A percentile compares a stretch with the other conserved stretches of the same genome.
Conservation (phyloP, 2,329 filamentous ascomycete genomes). For the Clonostachys solani region DNA sequence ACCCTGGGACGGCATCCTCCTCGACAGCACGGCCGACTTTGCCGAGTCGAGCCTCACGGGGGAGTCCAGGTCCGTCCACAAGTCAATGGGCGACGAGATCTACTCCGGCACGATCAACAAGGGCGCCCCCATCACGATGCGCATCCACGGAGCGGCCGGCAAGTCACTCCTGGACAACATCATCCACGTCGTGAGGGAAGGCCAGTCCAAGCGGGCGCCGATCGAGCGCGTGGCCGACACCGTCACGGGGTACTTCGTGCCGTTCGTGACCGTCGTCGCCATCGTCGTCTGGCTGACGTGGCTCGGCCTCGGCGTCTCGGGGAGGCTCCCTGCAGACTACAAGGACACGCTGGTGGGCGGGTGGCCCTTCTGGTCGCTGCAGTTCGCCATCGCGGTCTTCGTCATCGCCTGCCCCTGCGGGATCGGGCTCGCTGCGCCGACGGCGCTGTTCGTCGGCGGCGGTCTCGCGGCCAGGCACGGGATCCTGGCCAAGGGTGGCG, state of each 20-base stretch:
- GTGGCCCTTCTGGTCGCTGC: slow-evolving; percentile 69
- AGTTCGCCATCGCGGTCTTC: slow-evolving; percentile 83
- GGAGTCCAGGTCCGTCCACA: slow-evolving; percentile 65
- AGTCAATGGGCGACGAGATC: slow-evolving; percentile 57
- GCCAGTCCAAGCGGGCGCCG: slow-evolving; percentile 70
- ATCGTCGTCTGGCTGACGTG: slow-evolving; percentile 69
- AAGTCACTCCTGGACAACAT: slow-evolving; percentile 78
- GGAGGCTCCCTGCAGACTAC: slow-evolving; percentile 14
- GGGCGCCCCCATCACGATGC: slow-evolving; percentile 55
- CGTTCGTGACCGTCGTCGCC: slow-evolving; percentile 64
- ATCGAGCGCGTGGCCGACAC: slow-evolving; percentile 72
- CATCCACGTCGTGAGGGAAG: slow-evolving; percentile 71
- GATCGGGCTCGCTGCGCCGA: slow-evolving; percentile 79
- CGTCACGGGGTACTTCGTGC: slow-evolving; percentile 74
- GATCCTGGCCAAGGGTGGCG: slow-evolving; percentile 79
- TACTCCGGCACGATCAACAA: slow-evolving; percentile 75
- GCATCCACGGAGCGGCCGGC: slow-evolving; percentile 61
- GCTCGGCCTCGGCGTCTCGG: slow-evolving; percentile 59
- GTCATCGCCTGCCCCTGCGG: slow-evolving; percentile 85
- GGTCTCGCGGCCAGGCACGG: slow-evolving; percentile 76
- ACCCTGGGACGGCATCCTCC: slow-evolving; percentile 72
- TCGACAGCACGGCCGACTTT: slow-evolving; percentile 62
- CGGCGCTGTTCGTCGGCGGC: slow-evolving; percentile 78
- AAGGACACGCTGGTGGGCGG: slow-evolving; percentile 58
- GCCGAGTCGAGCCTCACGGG: slow-evolving; percentile 90